Percentiles rank a stretch among this genome's conserved stretches.
phyloP scores from a whole-genome alignment of 176 grass and related monocot species.

The Aegilops umbellulata region DNA sequence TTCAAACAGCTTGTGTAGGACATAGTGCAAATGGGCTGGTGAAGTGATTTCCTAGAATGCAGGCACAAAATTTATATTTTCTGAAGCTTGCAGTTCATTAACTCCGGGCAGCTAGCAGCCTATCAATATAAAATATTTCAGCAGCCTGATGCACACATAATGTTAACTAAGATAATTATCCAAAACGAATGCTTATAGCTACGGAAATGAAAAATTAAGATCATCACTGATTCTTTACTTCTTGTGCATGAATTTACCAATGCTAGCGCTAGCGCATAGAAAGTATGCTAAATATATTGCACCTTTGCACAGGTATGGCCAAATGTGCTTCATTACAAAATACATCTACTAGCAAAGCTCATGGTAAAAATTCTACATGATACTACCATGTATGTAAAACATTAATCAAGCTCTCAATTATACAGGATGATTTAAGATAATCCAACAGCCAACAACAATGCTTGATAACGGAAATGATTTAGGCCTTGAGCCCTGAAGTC shows the following conservation, averaged over 20 bases:
- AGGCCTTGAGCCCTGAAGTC: background rate
- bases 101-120: background rate
- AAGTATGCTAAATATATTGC: background rate
- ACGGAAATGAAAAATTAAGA: conserved; percentile 34
- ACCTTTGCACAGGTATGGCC: background rate
- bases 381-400: background rate
- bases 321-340: conserved; percentile 19
- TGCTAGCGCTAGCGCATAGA: background rate
- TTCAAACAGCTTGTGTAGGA: conserved; percentile 42
- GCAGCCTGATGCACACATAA: conserved; percentile 8
- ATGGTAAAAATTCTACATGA: background rate
- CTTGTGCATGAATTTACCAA: background rate
- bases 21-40: conserved; percentile 41
- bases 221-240: background rate
- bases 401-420: background rate
- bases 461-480: background rate
- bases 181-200: conserved; percentile 15
- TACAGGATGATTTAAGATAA: background rate
- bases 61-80: conserved; percentile 9
- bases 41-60: conserved; percentile 26
- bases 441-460: background rate
- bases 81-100: conserved; percentile 5
- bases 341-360: background rate
- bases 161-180: conserved; percentile 28
- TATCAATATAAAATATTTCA: conserved; percentile 27